These are phyloP conservation scores for Podospora comata DNA, from an alignment of 495 filamentous ascomycete genomes.

Conservation along the genomic window DNA sequence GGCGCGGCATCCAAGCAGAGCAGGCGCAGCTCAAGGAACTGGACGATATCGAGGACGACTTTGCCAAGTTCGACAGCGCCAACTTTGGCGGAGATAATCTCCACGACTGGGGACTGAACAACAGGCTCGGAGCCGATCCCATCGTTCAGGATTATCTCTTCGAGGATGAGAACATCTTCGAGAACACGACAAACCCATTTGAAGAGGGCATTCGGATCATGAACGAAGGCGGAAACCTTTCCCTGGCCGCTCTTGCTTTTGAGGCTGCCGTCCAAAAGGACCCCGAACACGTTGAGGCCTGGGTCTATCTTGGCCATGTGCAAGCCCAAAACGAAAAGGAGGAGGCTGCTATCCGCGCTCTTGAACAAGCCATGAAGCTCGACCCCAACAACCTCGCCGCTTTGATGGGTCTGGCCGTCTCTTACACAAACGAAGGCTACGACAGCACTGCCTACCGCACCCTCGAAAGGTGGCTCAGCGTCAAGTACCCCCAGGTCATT, in stretches of 20 bases:
- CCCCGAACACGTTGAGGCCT: constrained; percentile 81
- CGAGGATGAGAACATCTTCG: constrained; percentile 88
- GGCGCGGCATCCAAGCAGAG: constrained; percentile 84
- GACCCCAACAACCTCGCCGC: constrained; percentile 83
- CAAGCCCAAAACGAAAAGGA: constrained; percentile 99
- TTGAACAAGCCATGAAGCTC: constrained; percentile 85
- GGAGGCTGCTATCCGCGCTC: constrained; percentile 91
- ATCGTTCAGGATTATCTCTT: constrained; percentile 87
- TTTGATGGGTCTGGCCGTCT: constrained; percentile 91
- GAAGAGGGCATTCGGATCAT: constrained; percentile 89
- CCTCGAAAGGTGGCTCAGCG: constrained; percentile 90
- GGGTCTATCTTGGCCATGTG: constrained; percentile 83
- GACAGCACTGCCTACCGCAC: constrained; percentile 95
- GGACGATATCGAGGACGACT: constrained; percentile 58
- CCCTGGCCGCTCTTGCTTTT: constrained; percentile 91
- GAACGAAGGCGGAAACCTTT: constrained; percentile 87
- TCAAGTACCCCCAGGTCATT: constrained; percentile 84
- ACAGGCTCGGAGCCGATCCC: constrained; percentile 58
- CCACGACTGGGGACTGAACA: constrained; percentile 49
- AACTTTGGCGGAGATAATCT: constrained; percentile 69
- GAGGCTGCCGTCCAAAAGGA: constrained; percentile 93
- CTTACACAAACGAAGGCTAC: constrained; percentile 99
- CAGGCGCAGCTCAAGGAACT: constrained; percentile 65
- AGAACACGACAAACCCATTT: constrained; percentile 72
- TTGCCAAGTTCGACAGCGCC: constrained; percentile 64